Evolutionary conservation across 352 stramenopile species (phyloP), one percentile per base, ranked within the genome.

Genomic region (Albugo laibachii): DNA sequence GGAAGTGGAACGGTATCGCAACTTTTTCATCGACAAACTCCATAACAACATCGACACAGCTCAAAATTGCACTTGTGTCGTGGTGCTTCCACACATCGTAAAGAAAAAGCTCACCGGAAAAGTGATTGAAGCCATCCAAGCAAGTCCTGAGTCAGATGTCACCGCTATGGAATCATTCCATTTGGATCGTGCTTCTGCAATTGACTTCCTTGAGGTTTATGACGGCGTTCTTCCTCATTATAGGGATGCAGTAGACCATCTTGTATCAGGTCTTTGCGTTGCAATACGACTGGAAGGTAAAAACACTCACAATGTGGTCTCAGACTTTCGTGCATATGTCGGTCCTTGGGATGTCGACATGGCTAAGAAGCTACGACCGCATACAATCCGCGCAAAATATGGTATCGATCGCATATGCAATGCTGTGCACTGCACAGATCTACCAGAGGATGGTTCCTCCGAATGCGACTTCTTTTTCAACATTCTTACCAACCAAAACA

Each of bases 401-500:
- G 92, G 88, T 14, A 58, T 76, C 20, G 80, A 95, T 57, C 65
- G 69, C 36, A 71, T 95, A 43, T 65, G 69, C 36, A 96, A 95
- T 54, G 87, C 76, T 11, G 71, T 97, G 15, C 87, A 97, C 54
- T 96, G 84, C 71, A 97, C 89, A 0, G 89, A 97, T 53, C 57
- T 97, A 11, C 50, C 64, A 1, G 85, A 95, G 38, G 87, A 97
- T 59, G 85, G 84, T 20, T 56, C 80, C 14, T 62, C 91, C 24
- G 89, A 97, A 58, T 92, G 65, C 43, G 66, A 93, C 47, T 96
- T 94, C 57, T 95, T 96, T 54, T 96, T 96, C 56, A 75, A 94
- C 52, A 81, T 96, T n/a, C 61, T 96, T 18, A 83, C 83, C 36
- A 62, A 72, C 40, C 70, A 31, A 3, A 31, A 31, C 3, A 8